Evolutionary conservation across 1,139 yeast genomes (phyloP).

Genomic region (Candida tetrigidarum): DNA sequence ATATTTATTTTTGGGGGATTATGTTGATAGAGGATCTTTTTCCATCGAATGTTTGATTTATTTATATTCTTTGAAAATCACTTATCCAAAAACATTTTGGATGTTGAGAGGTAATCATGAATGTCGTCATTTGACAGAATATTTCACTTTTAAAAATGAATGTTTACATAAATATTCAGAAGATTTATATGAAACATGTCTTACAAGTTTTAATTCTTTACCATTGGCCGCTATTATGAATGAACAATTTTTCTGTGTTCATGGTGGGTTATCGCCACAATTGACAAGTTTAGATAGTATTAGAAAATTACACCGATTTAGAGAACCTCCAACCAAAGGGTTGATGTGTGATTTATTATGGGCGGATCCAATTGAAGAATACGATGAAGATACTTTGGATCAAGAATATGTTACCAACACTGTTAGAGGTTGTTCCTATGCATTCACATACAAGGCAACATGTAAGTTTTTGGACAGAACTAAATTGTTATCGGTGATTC

Average conservation of each 20-base stretch:
- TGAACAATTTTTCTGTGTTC: conserved; percentile 94
- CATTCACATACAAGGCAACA: conserved; percentile 84
- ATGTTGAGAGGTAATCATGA: conserved; percentile 95
- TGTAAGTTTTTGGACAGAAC: conserved; percentile 82
- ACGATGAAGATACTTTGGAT: conserved; percentile 67
- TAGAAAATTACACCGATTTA: conserved; percentile 71
- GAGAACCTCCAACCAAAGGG: conserved; percentile 94
- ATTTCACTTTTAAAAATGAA: conserved; percentile 91
- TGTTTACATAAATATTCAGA: conserved; percentile 83
- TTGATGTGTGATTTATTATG: conserved; percentile 94
- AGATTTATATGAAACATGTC: conserved; percentile 72
- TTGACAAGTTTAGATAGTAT: conserved; percentile 73
- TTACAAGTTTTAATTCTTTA: conserved; percentile 81
- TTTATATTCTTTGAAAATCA: conserved; percentile 79
- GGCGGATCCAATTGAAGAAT: conserved; percentile 94
- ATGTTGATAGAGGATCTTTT: conserved; percentile 94
- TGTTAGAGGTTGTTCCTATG: conserved; percentile 92
- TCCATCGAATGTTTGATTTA: conserved; percentile 88
- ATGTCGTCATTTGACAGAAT: conserved; percentile 90
- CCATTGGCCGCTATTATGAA: conserved; percentile 96
- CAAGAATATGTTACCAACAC: conserved; percentile 64
- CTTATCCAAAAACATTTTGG: conserved; percentile 77
- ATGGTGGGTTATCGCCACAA: conserved; percentile 96
- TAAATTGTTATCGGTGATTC: conserved; percentile 77
- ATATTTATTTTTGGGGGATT: conserved; percentile 90